These are phyloP conservation scores for Perkinsus marinus DNA, from an alignment of 169 alveolate species.

Conservation along the genomic window DNA sequence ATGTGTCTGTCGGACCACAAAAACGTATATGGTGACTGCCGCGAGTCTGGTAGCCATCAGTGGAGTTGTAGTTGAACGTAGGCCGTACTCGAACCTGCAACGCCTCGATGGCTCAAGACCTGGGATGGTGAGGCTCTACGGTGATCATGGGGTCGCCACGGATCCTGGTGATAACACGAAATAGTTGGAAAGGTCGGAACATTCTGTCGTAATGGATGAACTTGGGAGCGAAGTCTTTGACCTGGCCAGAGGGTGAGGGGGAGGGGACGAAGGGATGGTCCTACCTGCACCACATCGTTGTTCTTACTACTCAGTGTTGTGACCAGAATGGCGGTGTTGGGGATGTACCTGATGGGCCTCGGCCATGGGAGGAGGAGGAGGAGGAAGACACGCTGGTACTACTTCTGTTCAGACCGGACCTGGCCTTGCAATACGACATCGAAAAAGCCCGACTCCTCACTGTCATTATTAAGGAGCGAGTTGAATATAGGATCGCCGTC, in stretches of 20 bases:
- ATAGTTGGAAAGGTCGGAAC: background rate
- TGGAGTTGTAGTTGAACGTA: constrained; percentile 5
- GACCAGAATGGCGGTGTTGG: background rate
- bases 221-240: constrained; percentile 1
- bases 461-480: background rate
- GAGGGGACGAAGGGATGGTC: background rate
- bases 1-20: constrained; percentile 9
- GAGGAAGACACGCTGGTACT: background rate
- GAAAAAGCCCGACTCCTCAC: constrained; percentile 1
- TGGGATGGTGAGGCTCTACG: background rate
- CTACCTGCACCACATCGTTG: background rate
- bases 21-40: constrained; percentile 13
- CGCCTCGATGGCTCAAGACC: background rate
- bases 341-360: background rate
- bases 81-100: background rate
- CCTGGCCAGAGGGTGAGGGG: background rate
- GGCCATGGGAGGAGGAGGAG: no score
- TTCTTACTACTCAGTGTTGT: background rate
- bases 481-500: constrained; percentile 3
- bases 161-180: background rate
- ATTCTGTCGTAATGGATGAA: background rate
- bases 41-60: constrained; percentile 7
- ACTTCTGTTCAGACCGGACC: background rate
- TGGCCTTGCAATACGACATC: background rate
- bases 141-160: background rate